Evolutionary conservation across 306 rosid genomes (phyloP), one percentile per base, ranked within the genome.

Genomic region (Inga oerstediana): DNA sequence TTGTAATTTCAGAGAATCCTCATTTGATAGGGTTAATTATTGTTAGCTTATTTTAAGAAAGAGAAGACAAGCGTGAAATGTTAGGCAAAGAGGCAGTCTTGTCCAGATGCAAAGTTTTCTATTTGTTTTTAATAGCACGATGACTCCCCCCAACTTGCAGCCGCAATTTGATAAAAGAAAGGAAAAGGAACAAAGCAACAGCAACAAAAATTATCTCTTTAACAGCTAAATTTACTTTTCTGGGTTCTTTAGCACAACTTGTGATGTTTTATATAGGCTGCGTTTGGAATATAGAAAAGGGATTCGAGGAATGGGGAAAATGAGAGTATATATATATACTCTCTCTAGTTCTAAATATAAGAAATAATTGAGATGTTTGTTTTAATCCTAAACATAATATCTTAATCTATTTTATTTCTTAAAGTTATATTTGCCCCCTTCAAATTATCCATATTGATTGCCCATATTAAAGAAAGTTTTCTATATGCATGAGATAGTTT

Each of bases 11-110:
- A 16, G 22, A 52, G 59, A 19, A 17, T 52, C 59, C 37, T 37
- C 34, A 59, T 75, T 84, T 74, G 49, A 46, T 49, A 69, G 75
- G 73, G 73, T 72, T 81, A 85, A 83, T 84, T 82, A 85, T 83
- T 86, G 67, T 45, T 58, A 20, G 12, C 39, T 17, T 19, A 56
- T 45, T 24, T 7, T 39, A 61, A 76, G 74, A 58, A 69, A 44
- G 48, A 61, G 72, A 39, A 12, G 62, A 69, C 64, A 77, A 34
- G 85, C n/a, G 66, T 22, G 46, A 52, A n/a, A 68, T 64, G 22
- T 45, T 72, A 62, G 39, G 32, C 27, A 81, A 82, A 76, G 32
- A 76, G 13, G 41, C 27, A 71, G 19, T 49, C 41, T 24, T 24
- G 84, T 59, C 46, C 46, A 15, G 35, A 16, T 67, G 22, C 34